Percentiles rank a stretch among this genome's conserved stretches.
These are phyloP conservation scores for Hymenoscyphus repandus DNA, from an alignment of 2,329 filamentous ascomycete genomes.

Conservation along the genomic window DNA sequence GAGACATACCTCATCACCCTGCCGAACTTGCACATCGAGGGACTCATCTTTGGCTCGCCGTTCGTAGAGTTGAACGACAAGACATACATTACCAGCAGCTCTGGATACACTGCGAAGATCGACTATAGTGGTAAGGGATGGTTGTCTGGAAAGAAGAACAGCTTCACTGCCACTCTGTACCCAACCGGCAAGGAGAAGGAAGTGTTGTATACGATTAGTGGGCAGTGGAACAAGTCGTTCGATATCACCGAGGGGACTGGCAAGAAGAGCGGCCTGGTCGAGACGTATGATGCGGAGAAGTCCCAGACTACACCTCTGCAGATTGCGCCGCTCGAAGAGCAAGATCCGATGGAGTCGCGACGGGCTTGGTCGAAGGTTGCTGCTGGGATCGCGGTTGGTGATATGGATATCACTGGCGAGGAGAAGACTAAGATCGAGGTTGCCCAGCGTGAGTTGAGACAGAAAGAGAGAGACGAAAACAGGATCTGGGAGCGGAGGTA, in stretches of 20 bases:
- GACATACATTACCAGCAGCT: slow-evolving; percentile 80
- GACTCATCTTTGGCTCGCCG: slow-evolving; percentile 77
- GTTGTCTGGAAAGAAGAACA: slow-evolving; percentile 95
- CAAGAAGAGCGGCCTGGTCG: slow-evolving; percentile 48
- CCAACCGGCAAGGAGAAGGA: slow-evolving; percentile 66
- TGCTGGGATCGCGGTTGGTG: slow-evolving; percentile 69
- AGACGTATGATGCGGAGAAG: slow-evolving; percentile 55
- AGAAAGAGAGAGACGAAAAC: slow-evolving; percentile 68
- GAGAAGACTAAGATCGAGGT: slow-evolving; percentile 92
- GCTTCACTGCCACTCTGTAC: slow-evolving; percentile 71
- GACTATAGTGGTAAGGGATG: slow-evolving; percentile 93
- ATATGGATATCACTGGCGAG: slow-evolving; percentile 72
- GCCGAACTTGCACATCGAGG: slow-evolving; percentile 88
- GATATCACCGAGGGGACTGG: slow-evolving; percentile 65
- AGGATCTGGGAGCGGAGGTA: slow-evolving; percentile 78
- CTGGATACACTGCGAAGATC: slow-evolving; percentile 82
- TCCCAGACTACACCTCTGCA: slow-evolving; percentile 60
- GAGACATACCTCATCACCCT: slow-evolving; percentile 82
- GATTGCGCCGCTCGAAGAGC: slow-evolving; percentile 67
- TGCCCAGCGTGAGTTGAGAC: slow-evolving; percentile 72
- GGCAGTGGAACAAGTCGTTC: slow-evolving; percentile 86
- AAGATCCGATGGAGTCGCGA: slow-evolving; percentile 82
- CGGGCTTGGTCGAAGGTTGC: slow-evolving; percentile 86
- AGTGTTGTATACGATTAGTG: slow-evolving; percentile 73
- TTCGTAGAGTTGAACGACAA: slow-evolving; percentile 86